Evolutionary conservation across 2,329 filamentous ascomycete species (phyloP).

Genomic region (Drechslerella stenobrocha): DNA sequence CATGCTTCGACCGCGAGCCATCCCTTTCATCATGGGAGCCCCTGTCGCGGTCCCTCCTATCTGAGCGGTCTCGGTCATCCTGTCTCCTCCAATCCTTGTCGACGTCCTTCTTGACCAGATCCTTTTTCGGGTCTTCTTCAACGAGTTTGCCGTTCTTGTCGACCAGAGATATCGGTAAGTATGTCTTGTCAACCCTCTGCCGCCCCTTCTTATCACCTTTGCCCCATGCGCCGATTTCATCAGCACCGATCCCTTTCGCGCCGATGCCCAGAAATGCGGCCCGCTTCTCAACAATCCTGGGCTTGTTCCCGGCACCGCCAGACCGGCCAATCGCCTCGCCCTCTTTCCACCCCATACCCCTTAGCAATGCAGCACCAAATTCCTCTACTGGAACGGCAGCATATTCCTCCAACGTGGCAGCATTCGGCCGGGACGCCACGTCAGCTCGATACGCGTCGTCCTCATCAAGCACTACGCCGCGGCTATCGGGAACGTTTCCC

Average conservation of each 20-base stretch:
- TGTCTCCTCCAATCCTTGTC: constrained; percentile 60
- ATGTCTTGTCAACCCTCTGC: constrained; percentile 57
- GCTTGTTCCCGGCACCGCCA: constrained; percentile 59
- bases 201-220: constrained; percentile 66
- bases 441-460: constrained; percentile 71
- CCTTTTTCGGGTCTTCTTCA: constrained; percentile 26
- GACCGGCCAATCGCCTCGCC: constrained; percentile 64
- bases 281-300: constrained; percentile 69
- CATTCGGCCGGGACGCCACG: constrained; percentile 71
- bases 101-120: constrained; percentile 64
- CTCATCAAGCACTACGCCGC: constrained; percentile 59
- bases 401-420: constrained; percentile 80
- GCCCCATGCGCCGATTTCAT: constrained; percentile 80
- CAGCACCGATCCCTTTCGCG: constrained; percentile 75
- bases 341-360: constrained; percentile 94
- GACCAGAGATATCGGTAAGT: constrained; percentile 65
- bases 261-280: constrained; percentile 85
- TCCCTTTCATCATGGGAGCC: constrained; percentile 54
- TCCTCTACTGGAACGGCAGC: constrained; percentile 88
- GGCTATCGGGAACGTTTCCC: constrained; percentile 31
- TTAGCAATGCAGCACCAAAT: constrained; percentile 84
- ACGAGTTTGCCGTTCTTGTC: constrained; percentile 58
- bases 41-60: constrained; percentile 47
- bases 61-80: constrained; percentile 53
- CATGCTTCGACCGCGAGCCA: constrained; percentile 54